A percentile compares a stretch with the other conserved stretches of the same genome.
Conservation (phyloP, 345 rosid genomes). For the Noccaea bulbosa region DNA sequence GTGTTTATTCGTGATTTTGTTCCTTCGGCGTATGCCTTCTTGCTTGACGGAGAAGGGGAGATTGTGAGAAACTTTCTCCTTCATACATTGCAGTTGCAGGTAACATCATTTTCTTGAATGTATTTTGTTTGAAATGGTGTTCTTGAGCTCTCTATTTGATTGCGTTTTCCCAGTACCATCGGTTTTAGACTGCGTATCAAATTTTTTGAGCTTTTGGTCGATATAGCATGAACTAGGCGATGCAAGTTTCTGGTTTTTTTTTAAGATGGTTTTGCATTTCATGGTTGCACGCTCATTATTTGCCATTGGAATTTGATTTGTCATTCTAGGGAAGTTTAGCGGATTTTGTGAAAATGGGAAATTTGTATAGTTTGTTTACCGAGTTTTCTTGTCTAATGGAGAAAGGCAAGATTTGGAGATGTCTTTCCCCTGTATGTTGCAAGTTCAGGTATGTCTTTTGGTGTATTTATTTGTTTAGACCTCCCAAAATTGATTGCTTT, state of each 20-base stretch:
- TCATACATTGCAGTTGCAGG: conserved; percentile 94
- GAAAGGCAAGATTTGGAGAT: conserved; percentile 74
- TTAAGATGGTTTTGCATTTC: conserved; percentile 5
- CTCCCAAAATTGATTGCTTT: conserved; percentile 11
- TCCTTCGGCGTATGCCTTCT: conserved; percentile 90
- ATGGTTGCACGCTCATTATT: conserved; percentile 33
- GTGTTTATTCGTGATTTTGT: conserved; percentile 95
- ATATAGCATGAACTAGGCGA: neutral
- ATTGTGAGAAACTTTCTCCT: conserved; percentile 95
- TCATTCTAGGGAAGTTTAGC: conserved; percentile 41
- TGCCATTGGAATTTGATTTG: conserved; percentile 33
- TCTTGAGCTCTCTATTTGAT: conserved; percentile 10
- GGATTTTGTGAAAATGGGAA: conserved; percentile 38
- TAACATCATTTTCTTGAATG: conserved; percentile 37
- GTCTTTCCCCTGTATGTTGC: conserved; percentile 75
- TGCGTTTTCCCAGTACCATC: neutral
- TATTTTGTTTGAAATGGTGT: neutral
- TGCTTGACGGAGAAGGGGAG: conserved; percentile 86
- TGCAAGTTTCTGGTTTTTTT: neutral
- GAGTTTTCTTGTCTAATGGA: conserved; percentile 76
- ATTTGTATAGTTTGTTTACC: conserved; percentile 39
- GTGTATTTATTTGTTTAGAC: conserved; percentile 15
- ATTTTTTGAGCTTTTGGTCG: neutral
- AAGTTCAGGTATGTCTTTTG: conserved; percentile 71
- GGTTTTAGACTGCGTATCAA: neutral